These are phyloP conservation scores for Agaricus subrufescens DNA, from an alignment of 768 basidiomycete species.

Conservation along the genomic window DNA sequence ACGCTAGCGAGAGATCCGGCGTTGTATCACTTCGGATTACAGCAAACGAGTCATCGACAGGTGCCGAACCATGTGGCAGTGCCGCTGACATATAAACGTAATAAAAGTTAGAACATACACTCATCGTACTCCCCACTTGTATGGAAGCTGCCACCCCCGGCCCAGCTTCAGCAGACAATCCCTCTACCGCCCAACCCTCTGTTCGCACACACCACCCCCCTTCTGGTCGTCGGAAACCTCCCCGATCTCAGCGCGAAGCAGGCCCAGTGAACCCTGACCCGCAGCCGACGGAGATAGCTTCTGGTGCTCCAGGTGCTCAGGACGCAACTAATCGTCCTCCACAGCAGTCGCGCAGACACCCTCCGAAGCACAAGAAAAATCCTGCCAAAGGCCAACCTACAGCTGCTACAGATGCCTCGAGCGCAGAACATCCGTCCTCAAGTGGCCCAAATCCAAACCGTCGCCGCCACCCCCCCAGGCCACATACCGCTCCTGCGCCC, in stretches of 20 bases:
- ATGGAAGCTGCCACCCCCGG: constrained; percentile 4
- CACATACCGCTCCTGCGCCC: background rate
- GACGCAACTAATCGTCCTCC: background rate
- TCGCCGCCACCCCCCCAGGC: background rate
- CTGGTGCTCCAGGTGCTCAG: background rate
- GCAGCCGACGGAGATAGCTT: background rate
- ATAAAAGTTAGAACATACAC: background rate
- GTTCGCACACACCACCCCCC: background rate
- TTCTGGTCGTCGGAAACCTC: constrained; percentile 3
- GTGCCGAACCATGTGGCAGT: constrained; percentile 1
- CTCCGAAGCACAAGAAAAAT: background rate
- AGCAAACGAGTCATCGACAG: too few species aligned
- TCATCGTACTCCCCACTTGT: background rate
- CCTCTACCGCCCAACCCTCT: background rate
- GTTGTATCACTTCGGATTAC: background rate
- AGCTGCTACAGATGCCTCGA: background rate
- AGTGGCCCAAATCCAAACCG: background rate
- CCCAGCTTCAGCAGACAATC: background rate
- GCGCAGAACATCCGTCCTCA: background rate
- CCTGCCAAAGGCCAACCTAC: background rate
- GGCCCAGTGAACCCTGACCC: background rate
- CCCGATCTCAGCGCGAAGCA: background rate
- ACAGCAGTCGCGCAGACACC: constrained; percentile 1
- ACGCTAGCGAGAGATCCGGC: background rate
- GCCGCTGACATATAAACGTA: constrained; percentile 1